Evolutionary conservation across 805 yeast species (phyloP).

Genomic region (Wickerhamiella lipophila): DNA sequence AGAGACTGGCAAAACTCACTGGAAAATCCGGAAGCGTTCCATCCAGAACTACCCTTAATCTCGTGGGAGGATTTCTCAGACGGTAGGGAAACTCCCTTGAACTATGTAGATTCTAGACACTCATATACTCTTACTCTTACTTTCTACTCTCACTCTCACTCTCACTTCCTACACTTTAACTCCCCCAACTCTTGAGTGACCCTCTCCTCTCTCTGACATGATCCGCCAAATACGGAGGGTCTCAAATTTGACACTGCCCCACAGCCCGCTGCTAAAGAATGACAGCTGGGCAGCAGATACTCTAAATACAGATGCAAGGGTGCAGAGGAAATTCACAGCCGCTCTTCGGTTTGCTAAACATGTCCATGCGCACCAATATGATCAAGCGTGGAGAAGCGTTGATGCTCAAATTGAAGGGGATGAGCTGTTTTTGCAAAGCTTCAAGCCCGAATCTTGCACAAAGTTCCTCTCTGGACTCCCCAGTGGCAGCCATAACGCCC

Average conservation of each 20-base stretch:
- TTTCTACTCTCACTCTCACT: no score
- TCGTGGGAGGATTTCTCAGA: constrained; percentile 18
- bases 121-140: no score
- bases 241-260: not conserved
- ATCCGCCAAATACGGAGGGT: constrained; percentile 5
- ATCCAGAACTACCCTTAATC: constrained; percentile 59
- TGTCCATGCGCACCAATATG: constrained; percentile 6
- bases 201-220: not conserved
- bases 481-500: constrained; percentile 16
- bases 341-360: constrained; percentile 3
- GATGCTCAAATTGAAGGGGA: constrained; percentile 12
- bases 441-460: constrained; percentile 11
- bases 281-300: constrained; percentile 4
- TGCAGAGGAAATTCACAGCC: not conserved
- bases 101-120: no score
- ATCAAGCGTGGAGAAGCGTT: constrained; percentile 16
- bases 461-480: constrained; percentile 15
- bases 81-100: not conserved
- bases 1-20: constrained; percentile 41
- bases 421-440: constrained; percentile 5
- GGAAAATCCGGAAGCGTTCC: constrained; percentile 50
- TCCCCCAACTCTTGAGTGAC: no score
- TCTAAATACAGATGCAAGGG: not conserved
- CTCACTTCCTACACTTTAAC: no score
- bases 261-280: not conserved